Base-by-base conservation (phyloP, 306 rosid species). In the Casuarina cunninghamiana region DNA sequence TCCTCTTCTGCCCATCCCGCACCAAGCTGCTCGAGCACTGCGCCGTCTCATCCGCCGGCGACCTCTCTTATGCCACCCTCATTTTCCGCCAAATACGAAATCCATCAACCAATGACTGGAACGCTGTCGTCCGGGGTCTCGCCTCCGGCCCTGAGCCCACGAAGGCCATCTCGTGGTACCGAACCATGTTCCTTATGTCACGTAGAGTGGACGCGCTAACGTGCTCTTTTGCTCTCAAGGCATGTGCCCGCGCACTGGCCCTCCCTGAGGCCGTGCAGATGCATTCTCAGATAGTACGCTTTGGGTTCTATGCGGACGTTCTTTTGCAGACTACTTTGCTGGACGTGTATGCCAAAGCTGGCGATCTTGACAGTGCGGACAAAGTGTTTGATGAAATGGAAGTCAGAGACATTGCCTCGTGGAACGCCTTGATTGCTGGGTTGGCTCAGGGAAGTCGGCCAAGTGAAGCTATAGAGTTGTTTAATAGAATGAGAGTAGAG, bases 361-460 rank as follows among this genome's bases (percentile, higher is more conserved):
- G 97, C 13, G 76, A 87, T 67, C 77, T 92, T 3, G 83, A 81
- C 45, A 58, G 72, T 80, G 97, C 97, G 2, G 75, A 57, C n/a
- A 88, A 92, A 77, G 84, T 94, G 91, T 94, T 94, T 49, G 97
- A 86, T 77, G 97, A 83, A 84, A 92, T 92, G 93, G 17, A 1
- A 6, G 19, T 7, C 4, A 85, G 91, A 51, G 98, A 92, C 74
- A 87, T 90, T 21, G 97, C 97, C 1, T 82, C 95, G 5, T 92
- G 97, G 95, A 95, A 92, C 11, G 95, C 95, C 0, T 76, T 95
- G 89, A 85, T 95, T 78, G 82, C 88, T 71, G 97, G 98, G 79
- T 84, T 92, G 84, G 97, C 95, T 0, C 97, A 95, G 69, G 97
- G 96, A 71, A 81, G 85, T 80, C 86, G 81, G 10, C 89, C 97